These are phyloP conservation scores for Paraleonurus japonicus DNA, from an alignment of 257 asterid species.

Conservation along the genomic window DNA sequence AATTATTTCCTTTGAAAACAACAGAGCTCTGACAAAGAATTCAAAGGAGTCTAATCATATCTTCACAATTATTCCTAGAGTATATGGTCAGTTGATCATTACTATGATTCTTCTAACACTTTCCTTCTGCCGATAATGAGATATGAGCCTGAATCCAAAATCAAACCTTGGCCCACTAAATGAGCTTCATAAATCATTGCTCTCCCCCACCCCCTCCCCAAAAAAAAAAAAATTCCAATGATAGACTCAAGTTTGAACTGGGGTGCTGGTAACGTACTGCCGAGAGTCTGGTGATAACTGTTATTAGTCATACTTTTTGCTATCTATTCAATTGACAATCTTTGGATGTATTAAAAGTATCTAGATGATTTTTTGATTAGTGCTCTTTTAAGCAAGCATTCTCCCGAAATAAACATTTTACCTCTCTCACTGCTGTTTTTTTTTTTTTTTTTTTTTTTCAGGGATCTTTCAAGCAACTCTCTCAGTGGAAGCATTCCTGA, in stretches of 20 bases:
- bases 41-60: not conserved
- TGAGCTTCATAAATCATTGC: not conserved
- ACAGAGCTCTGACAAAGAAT: not conserved
- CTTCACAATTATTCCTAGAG: not conserved
- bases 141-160: slow-evolving; percentile 6
- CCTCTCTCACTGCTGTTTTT: slow-evolving; percentile 19
- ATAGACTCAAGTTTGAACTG: slow-evolving; percentile 6
- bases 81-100: not conserved
- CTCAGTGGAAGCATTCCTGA: slow-evolving; percentile 90
- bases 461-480: slow-evolving; percentile 98
- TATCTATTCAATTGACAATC: not conserved
- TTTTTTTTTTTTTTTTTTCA: slow-evolving; percentile 42
- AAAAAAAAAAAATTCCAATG: not conserved
- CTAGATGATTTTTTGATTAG: slow-evolving; percentile 13
- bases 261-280: slow-evolving; percentile 15
- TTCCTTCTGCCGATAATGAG: not conserved
- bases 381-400: slow-evolving; percentile 8
- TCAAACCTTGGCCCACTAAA: not conserved
- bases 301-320: slow-evolving; percentile 2
- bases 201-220: too few species aligned
- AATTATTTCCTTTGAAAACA: not conserved
- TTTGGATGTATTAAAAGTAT: slow-evolving; percentile 15
- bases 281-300: slow-evolving; percentile 15
- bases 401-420: slow-evolving; percentile 19
- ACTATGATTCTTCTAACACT: not conserved